phyloP scores from a whole-genome alignment of 225 moss, liverwort and hornwort species.

The Polytrichum formosum region DNA sequence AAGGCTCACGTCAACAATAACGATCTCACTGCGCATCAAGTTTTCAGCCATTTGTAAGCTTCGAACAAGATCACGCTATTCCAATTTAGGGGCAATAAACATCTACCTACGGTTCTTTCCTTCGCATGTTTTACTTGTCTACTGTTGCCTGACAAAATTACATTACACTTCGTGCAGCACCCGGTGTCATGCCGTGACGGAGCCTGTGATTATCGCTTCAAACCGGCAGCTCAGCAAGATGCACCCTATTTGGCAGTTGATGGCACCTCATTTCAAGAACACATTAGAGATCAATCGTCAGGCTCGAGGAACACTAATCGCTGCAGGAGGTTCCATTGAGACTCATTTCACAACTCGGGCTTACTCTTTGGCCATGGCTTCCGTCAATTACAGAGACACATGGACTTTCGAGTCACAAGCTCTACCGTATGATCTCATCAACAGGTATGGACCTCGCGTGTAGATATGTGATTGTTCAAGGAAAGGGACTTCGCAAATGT shows the following conservation, averaged over 20 bases:
- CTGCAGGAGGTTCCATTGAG: slow-evolving; percentile 35
- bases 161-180: slow-evolving; percentile 10
- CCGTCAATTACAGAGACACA: slow-evolving; percentile 33
- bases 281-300: slow-evolving; percentile 53
- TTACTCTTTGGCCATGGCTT: slow-evolving; percentile 28
- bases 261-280: slow-evolving; percentile 43
- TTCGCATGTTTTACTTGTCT: not conserved
- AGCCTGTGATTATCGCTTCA: slow-evolving; percentile 37
- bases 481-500: too few relatives aligned
- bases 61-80: not conserved
- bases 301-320: slow-evolving; percentile 29
- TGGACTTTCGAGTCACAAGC: slow-evolving; percentile 53
- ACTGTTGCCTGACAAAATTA: not conserved
- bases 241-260: slow-evolving; percentile 49
- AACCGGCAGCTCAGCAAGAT: slow-evolving; percentile 49
- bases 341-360: slow-evolving; percentile 38
- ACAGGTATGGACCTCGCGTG: slow-evolving; percentile 13
- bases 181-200: slow-evolving; percentile 40
- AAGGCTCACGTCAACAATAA: slow-evolving; percentile 54
- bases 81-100: not conserved
- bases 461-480: too few relatives aligned
- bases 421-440: slow-evolving; percentile 40
- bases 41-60: slow-evolving; percentile 54
- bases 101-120: not conserved
- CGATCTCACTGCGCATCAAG: slow-evolving; percentile 47